A percentile compares a stretch with the other conserved stretches of the same genome.
Conservation (phyloP, 768 basidiomycete genomes). For the Trichaptum fuscoviolaceum region DNA sequence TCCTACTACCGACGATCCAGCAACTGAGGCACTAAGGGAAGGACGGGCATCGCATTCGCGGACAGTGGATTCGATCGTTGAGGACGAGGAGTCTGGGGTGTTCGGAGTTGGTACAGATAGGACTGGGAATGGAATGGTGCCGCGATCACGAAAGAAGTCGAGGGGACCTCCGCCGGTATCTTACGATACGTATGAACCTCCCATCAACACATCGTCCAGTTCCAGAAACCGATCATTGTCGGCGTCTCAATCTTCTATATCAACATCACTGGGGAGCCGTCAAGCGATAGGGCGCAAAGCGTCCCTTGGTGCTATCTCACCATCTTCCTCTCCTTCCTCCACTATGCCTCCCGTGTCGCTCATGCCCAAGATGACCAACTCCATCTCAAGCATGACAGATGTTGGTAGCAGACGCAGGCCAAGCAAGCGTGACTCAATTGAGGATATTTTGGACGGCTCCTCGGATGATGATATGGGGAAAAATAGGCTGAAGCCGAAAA, state of each 20-base stretch:
- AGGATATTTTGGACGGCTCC: constrained; percentile 67
- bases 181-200: constrained; percentile 28
- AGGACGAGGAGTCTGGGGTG: constrained; percentile 21
- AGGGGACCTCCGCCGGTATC: constrained; percentile 24
- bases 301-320: constrained; percentile 15
- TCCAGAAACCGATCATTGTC: constrained; percentile 28
- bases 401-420: constrained; percentile 9
- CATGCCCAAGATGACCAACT: constrained; percentile 15
- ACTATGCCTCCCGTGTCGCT: constrained; percentile 36
- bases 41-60: constrained; percentile 1
- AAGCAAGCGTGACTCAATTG: constrained; percentile 28
- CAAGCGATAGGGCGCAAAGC: constrained; percentile 59
- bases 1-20: constrained; percentile 4
- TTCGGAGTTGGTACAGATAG: constrained; percentile 14
- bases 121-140: constrained; percentile 14
- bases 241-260: constrained; percentile 35
- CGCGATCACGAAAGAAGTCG: constrained; percentile 33
- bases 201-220: constrained; percentile 26
- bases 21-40: constrained; percentile 1
- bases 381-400: constrained; percentile 19
- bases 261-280: constrained; percentile 58
- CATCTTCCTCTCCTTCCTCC: constrained; percentile 35
- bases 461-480: constrained; percentile 49
- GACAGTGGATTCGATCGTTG: constrained; percentile 7
- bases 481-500: constrained; percentile 12